Evolutionary conservation across 768 basidiomycete species (phyloP), one percentile per base, ranked within the genome.

Genomic region (Pluteus cervinus): DNA sequence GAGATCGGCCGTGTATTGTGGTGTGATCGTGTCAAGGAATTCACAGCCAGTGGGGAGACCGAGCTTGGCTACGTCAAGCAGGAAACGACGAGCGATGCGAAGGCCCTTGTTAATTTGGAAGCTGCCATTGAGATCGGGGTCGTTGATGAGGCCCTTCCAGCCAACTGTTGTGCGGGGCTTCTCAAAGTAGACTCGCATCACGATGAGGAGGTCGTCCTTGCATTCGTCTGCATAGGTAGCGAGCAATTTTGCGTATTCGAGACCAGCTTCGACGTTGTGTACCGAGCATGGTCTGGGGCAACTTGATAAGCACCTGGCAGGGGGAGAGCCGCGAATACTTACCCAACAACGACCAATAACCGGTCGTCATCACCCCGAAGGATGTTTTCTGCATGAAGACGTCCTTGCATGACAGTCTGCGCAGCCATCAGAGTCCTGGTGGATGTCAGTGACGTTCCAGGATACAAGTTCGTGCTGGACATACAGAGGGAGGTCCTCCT

Each of bases 111-210:
- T 99, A 62, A 98, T 98, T 48, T 91, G 86, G 78, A 87, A 97
- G 53, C 70, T 80, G 37, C 82, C 76, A 61, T 97, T 92, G 68
- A 97, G 80, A 37, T 90, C 87, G 5, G 94, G 93, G 53, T 97
- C 92, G 55, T 97, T 98, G 63, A 98, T 97, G 45, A 98, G 76
- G 24, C 94, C 94, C 60, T 99, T 99, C 94, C 94, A 99, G 18
- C 96, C 96, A 33, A 98, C 85, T 0, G 94, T 97, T 5, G 94
- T 98, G 21, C 94, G 74, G 1, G 84, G 84, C 52, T 98, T 98
- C 52, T 98, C 94, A 54, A 98, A 99, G 69, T 99, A 98, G 49
- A 97, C 91, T 18, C 92, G 83, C 94, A 98, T 98, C 48, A 98
- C 71, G 52, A 99, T 96, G 60, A 85, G 74, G 22, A 99, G 72